Base-by-base conservation (phyloP, 108 stramenopile genomes). In the Chaetoceros tenuissimus region DNA sequence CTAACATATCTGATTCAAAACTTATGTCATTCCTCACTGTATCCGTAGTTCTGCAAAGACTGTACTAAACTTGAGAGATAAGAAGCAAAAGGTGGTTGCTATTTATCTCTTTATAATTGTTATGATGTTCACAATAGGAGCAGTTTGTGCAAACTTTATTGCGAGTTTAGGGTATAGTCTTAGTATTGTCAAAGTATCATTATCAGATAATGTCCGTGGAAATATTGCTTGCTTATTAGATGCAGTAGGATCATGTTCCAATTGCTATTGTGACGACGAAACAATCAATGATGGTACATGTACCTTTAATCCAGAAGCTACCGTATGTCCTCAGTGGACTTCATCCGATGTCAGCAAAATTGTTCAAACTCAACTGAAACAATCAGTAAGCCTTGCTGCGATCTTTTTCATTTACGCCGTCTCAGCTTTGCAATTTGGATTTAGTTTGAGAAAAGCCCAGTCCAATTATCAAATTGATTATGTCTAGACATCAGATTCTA, bases 391-490 rank as follows among this genome's bases (percentile, higher is more conserved):
- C 8, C 40, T 83, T 27, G 83, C 89, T 5, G 71, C 79, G 2
- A 91, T 85, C 24, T 85, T 87, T 53, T 60, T 87, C 45, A 67
- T 81, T 24, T 91, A 91, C 52, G 73, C 81, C 1, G 24, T 91
- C 54, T 67, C 69, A 29, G 78, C 85, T 21, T 48, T 87, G 44
- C 71, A 72, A 24, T 81, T 82, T 67, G 89, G 85, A 22, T 63
- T 87, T 50, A 51, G 74, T 0, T 57, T 85, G 17, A 67, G 78
- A 31, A 68, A 74, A 51, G 79, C 85, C 57, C 57, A 87, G 18
- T 62, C 57, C 31, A 63, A 64, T 48, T 91, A 91, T 60, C 81
- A 91, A 60, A 91, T 91, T 49, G 85, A 82, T 31, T 91, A 87
- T 59, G 79, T 91, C 3, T 91, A 74, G n/a, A n/a, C n/a, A n/a